Percentiles rank a stretch among this genome's conserved stretches.
Evolutionary conservation across 352 stramenopile genomes (phyloP).

Genomic region (Pythium guiyangense): DNA sequence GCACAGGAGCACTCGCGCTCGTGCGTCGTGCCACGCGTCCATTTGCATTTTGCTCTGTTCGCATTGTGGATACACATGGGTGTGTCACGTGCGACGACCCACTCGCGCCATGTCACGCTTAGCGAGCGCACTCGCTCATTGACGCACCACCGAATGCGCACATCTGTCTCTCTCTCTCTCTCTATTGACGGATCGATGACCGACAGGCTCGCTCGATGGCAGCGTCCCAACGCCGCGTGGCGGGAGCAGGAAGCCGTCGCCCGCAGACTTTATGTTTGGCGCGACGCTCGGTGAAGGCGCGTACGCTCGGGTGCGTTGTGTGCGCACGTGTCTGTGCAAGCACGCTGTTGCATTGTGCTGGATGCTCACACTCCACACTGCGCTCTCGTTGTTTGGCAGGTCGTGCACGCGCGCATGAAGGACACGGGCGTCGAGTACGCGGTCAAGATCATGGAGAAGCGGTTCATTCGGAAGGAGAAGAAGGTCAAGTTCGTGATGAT

Average conservation of each 20-base stretch:
- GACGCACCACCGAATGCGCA: too few species aligned
- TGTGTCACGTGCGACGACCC: too few species aligned
- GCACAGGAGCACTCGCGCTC: too few species aligned
- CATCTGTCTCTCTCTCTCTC: too few species aligned
- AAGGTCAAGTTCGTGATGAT: slow-evolving; percentile 92
- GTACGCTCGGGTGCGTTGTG: slow-evolving; percentile 61
- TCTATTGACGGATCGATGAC: too few species aligned
- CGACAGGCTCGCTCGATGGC: slow-evolving; percentile 28
- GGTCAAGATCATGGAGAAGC: slow-evolving; percentile 92
- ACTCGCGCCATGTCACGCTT: too few species aligned
- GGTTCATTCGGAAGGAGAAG: slow-evolving; percentile 89
- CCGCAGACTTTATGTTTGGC: slow-evolving; percentile 88
- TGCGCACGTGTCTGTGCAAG: too few species aligned
- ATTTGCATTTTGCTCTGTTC: too few species aligned
- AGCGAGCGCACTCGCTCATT: too few species aligned
- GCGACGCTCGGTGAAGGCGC: slow-evolving; percentile 83
- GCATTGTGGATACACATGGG: too few species aligned
- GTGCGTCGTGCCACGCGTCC: too few species aligned
- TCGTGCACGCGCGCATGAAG: slow-evolving; percentile 89
- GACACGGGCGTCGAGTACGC: slow-evolving; percentile 82
- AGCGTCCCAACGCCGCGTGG: slow-evolving; percentile 25
- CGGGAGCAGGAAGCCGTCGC: slow-evolving; percentile 68
- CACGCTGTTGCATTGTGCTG: background rate
- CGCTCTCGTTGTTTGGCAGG: slow-evolving; percentile 17
- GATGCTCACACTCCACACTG: background rate